phyloP scores from a whole-genome alignment of 2,329 filamentous ascomycete genomes.

The Trichoderma gracile region DNA sequence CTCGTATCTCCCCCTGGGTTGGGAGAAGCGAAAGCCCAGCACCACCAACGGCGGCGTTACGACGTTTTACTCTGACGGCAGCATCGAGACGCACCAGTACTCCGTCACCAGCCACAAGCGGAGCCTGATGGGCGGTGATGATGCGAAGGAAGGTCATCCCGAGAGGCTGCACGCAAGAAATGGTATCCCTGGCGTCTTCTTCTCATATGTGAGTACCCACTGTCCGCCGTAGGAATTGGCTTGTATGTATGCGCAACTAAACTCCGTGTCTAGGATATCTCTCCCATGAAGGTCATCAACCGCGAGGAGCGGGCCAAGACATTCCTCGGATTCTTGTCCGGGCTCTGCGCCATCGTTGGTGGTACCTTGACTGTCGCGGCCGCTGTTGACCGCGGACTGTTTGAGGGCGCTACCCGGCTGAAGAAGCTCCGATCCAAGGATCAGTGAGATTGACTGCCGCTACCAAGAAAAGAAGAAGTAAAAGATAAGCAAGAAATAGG shows the following conservation, averaged over 20 bases:
- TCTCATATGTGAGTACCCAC: conserved; percentile 87
- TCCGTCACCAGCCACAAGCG: conserved; percentile 96
- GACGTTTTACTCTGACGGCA: conserved; percentile 40
- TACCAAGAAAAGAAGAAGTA: not conserved
- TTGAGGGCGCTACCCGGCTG: conserved; percentile 80
- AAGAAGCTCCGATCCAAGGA: conserved; percentile 80
- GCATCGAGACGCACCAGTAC: conserved; percentile 97
- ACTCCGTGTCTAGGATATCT: conserved; percentile 71
- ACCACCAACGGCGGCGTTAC: conserved; percentile 56
- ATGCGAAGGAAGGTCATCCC: conserved; percentile 83
- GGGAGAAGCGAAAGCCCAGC: conserved; percentile 61
- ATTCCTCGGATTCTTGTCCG: conserved; percentile 89
- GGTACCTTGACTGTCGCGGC: conserved; percentile 95
- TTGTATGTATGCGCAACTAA: not conserved
- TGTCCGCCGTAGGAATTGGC: not conserved
- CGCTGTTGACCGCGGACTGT: conserved; percentile 85
- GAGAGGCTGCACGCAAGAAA: conserved; percentile 87
- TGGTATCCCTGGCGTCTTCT: conserved; percentile 96
- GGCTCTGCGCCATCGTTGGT: conserved; percentile 90
- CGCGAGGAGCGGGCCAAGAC: conserved; percentile 86
- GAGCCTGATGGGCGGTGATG: conserved; percentile 79
- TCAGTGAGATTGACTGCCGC: conserved; percentile 39
- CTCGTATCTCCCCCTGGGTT: conserved; percentile 88
- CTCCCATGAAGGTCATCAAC: conserved; percentile 99
- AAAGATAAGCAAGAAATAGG: not conserved